Evolutionary conservation across 176 grass and related monocot genomes (phyloP).

Genomic region (Ensete glaucum): DNA sequence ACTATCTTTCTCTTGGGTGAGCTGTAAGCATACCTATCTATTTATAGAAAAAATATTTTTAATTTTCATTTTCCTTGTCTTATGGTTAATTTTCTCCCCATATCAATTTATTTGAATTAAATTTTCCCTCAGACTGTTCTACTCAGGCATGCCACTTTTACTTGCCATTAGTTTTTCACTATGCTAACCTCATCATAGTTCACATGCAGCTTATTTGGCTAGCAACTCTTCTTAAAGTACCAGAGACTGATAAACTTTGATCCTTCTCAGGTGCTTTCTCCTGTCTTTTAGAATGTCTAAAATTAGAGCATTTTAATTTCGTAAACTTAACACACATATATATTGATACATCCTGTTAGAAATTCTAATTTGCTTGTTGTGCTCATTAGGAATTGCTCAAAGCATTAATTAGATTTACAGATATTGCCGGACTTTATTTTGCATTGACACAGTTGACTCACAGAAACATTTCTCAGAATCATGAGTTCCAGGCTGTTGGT

Average conservation of each 20-base stretch:
- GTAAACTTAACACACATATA: not conserved
- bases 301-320: constrained; percentile 9
- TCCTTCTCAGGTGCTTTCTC: constrained; percentile 64
- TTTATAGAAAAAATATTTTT: not conserved
- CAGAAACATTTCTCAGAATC: constrained; percentile 98
- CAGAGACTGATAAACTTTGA: constrained; percentile 91
- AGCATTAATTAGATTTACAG: constrained; percentile 76
- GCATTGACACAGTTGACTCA: constrained; percentile 90
- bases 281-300: constrained; percentile 3
- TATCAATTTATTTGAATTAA: not conserved
- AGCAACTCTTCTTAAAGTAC: constrained; percentile 90
- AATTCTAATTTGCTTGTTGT: constrained; percentile 15
- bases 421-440: constrained; percentile 97
- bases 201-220: constrained; percentile 83
- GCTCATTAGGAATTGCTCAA: constrained; percentile 79
- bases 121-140: not conserved
- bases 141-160: not conserved
- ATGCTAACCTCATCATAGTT: constrained; percentile 23
- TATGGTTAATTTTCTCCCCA: not conserved
- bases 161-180: not conserved
- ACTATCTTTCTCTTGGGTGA: too few relatives aligned
- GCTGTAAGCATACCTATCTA: too few relatives aligned
- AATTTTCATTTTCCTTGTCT: not conserved
- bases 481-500: constrained; percentile 98
- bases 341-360: not conserved